A percentile compares a stretch with the other conserved stretches of the same genome.
Evolutionary conservation across 176 grass and related monocot genomes (phyloP).

Genomic region (Pontederia paniculata): DNA sequence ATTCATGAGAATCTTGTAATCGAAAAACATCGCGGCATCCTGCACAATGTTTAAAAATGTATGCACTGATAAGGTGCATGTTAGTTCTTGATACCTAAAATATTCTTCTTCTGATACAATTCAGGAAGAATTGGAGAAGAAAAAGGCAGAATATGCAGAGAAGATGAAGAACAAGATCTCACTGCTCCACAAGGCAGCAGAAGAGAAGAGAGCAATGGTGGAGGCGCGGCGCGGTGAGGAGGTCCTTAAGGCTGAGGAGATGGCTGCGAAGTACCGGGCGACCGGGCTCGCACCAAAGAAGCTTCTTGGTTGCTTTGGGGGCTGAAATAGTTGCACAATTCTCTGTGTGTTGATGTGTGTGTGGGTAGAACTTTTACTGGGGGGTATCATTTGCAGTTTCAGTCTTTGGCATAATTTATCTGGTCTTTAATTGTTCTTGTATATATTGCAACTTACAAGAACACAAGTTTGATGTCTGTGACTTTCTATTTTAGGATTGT

Average conservation of each 20-base stretch:
- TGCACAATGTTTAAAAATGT: too few species aligned
- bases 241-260: slow-evolving; percentile 72
- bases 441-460: slow-evolving; percentile 40
- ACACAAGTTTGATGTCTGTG: slow-evolving; percentile 51
- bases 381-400: slow-evolving; percentile 1
- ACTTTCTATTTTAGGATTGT: slow-evolving; percentile 28
- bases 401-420: slow-evolving; percentile 38
- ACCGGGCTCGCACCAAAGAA: slow-evolving; percentile 74
- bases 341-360: slow-evolving; percentile 26
- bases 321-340: slow-evolving; percentile 17
- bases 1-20: too few species aligned
- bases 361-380: not conserved
- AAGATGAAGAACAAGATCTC: slow-evolving; percentile 88
- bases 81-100: too few species aligned
- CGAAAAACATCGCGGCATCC: too few species aligned
- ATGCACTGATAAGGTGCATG: too few species aligned
- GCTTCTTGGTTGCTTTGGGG: slow-evolving; percentile 73
- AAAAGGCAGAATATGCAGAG: slow-evolving; percentile 84
- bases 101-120: not conserved
- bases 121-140: slow-evolving; percentile 88
- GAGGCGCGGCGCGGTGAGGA: slow-evolving; percentile 63
- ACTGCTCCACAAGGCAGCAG: slow-evolving; percentile 66
- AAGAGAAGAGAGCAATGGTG: slow-evolving; percentile 75
- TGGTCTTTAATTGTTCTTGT: slow-evolving; percentile 38
- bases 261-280: slow-evolving; percentile 69